Conservation (phyloP, 495 filamentous ascomycete genomes). For the Patellaria atrata region DNA sequence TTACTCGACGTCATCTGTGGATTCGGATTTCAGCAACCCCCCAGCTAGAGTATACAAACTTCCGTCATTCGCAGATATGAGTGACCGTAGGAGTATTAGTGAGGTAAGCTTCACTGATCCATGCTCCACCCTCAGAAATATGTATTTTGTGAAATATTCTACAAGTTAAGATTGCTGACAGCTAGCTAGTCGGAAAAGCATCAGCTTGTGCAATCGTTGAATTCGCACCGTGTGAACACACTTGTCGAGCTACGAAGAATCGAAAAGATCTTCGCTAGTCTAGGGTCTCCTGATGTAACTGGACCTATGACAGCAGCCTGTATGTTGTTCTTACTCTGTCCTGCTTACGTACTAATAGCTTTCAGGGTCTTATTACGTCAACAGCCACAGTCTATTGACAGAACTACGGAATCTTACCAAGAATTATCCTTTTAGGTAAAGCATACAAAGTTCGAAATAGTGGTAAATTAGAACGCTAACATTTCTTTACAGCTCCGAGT, state of each 20-base stretch:
- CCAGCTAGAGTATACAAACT: slow-evolving; percentile 13
- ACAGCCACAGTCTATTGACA: slow-evolving; percentile 55
- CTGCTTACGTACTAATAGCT: slow-evolving; percentile 5
- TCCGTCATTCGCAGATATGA: slow-evolving; percentile 18
- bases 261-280: slow-evolving; percentile 45
- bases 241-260: slow-evolving; percentile 61
- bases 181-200: slow-evolving; percentile 34
- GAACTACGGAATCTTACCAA: slow-evolving; percentile 55
- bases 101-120: neutral
- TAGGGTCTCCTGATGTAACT: slow-evolving; percentile 40
- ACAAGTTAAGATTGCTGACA: neutral
- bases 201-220: slow-evolving; percentile 38
- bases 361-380: slow-evolving; percentile 50
- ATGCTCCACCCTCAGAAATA: neutral
- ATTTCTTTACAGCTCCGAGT: slow-evolving; percentile 36
- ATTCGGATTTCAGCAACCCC: slow-evolving; percentile 19
- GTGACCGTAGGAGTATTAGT: slow-evolving; percentile 6
- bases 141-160: neutral
- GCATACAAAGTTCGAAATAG: neutral
- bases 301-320: slow-evolving; percentile 59
- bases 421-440: slow-evolving; percentile 49
- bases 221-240: slow-evolving; percentile 54
- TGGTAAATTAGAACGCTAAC: slow-evolving; percentile 1
- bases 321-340: slow-evolving; percentile 6
- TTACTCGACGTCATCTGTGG: slow-evolving; percentile 9